phyloP scores from a whole-genome alignment of 2,329 filamentous ascomycete genomes.

The Aspergillus pseudoterreus region DNA sequence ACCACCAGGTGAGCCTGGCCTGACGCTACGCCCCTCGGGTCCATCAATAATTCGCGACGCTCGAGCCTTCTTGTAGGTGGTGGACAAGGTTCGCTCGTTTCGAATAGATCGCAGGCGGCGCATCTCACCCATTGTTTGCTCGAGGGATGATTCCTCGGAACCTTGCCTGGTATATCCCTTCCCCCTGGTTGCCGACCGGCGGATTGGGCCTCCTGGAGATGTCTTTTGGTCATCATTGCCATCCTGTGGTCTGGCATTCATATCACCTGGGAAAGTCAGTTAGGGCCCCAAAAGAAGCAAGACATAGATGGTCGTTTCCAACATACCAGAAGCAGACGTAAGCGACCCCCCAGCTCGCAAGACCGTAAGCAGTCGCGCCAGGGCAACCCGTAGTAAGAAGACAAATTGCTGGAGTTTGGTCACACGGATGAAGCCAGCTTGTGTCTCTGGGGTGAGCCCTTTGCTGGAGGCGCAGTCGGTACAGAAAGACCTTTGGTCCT shows the following conservation, averaged over 20 bases:
- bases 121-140: constrained; percentile 95
- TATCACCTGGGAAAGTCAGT: constrained; percentile 55
- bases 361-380: constrained; percentile 84
- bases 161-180: constrained; percentile 65
- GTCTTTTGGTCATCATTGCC: constrained; percentile 61
- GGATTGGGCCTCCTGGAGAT: constrained; percentile 46
- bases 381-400: constrained; percentile 84
- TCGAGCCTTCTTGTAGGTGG: constrained; percentile 83
- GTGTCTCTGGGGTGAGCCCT: constrained; percentile 53
- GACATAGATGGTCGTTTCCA: background rate
- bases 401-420: constrained; percentile 92
- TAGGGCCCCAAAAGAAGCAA: too few species aligned
- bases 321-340: constrained; percentile 63
- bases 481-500: constrained; percentile 69
- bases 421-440: constrained; percentile 66
- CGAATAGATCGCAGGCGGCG: constrained; percentile 85
- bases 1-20: constrained; percentile 68
- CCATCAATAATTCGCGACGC: constrained; percentile 91
- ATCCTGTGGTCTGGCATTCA: constrained; percentile 63
- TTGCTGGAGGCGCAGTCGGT: constrained; percentile 55
- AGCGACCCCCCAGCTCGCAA: constrained; percentile 78
- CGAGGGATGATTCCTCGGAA: constrained; percentile 70
- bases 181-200: constrained; percentile 66
- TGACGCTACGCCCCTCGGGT: constrained; percentile 63
- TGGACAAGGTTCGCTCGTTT: constrained; percentile 90